phyloP scores from a whole-genome alignment of 768 basidiomycete species.

The Paxillus ammoniavirescens region DNA sequence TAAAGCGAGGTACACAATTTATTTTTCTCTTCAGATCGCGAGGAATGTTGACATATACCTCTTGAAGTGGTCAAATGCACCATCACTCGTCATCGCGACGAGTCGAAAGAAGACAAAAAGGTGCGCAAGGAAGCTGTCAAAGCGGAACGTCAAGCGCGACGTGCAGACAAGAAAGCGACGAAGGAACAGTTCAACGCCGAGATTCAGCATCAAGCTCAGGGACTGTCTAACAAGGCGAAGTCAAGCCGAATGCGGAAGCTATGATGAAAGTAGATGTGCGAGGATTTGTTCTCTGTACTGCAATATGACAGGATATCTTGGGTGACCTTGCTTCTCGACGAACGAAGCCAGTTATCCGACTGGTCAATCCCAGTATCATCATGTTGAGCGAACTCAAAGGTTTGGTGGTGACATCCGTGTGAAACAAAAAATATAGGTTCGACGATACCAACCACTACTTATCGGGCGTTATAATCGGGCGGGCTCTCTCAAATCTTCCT shows the following conservation, averaged over 20 bases:
- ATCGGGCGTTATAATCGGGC: too few species aligned
- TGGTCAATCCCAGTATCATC: not conserved
- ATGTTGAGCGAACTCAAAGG: not conserved
- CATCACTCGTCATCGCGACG: conserved; percentile 67
- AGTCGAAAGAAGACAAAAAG: conserved; percentile 74
- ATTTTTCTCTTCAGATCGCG: not conserved
- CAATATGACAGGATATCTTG: not conserved
- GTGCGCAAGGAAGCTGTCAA: conserved; percentile 71
- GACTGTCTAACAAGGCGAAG: conserved; percentile 43
- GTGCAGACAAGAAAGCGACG: conserved; percentile 64
- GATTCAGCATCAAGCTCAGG: conserved; percentile 56
- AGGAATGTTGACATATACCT: conserved; percentile 1
- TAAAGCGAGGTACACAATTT: conserved; percentile 22
- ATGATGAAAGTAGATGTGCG: conserved; percentile 7
- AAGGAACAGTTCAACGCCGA: conserved; percentile 66
- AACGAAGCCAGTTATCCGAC: too few species aligned
- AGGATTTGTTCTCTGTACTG: not conserved
- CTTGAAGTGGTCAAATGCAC: conserved; percentile 39
- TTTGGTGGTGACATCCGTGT: too few species aligned
- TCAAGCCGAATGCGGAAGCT: conserved; percentile 20
- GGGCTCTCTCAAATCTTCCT: not conserved
- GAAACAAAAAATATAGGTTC: too few species aligned
- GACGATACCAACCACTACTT: too few species aligned
- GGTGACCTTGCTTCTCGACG: too few species aligned
- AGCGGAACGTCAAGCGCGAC: conserved; percentile 58